Evolutionary conservation across 495 filamentous ascomycete species (phyloP).

Genomic region (Terfezia claveryi): DNA sequence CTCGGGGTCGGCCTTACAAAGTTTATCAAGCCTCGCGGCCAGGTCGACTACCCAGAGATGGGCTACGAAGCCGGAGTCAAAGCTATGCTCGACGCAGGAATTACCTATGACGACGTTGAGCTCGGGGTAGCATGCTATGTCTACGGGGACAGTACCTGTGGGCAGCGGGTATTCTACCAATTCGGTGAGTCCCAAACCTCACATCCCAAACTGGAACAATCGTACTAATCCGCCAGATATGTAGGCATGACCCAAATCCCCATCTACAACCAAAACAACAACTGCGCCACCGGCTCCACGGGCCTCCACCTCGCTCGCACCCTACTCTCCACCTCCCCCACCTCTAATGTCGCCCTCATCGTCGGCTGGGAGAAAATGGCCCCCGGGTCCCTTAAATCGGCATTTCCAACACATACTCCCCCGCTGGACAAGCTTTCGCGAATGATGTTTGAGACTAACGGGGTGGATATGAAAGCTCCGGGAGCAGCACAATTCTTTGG

Average conservation of each 20-base stretch:
- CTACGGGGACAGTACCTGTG: conserved; percentile 86
- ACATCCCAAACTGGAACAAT: neutral
- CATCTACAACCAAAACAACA: conserved; percentile 96
- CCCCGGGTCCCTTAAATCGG: conserved; percentile 56
- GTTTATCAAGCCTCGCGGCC: conserved; percentile 92
- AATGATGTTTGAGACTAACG: conserved; percentile 69
- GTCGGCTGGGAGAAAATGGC: conserved; percentile 98
- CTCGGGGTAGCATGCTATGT: conserved; percentile 94
- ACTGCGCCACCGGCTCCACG: conserved; percentile 83
- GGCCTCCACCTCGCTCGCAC: conserved; percentile 67
- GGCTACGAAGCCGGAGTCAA: conserved; percentile 92
- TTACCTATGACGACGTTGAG: conserved; percentile 93
- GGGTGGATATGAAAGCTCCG: conserved; percentile 49
- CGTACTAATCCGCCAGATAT: neutral
- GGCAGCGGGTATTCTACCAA: conserved; percentile 96
- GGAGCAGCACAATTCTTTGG: conserved; percentile 86
- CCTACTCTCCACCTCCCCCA: conserved; percentile 48
- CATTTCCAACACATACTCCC: conserved; percentile 59
- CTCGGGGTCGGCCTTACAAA: conserved; percentile 96
- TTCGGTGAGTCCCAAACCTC: conserved; percentile 37
- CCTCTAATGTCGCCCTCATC: conserved; percentile 67
- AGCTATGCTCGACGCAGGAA: conserved; percentile 81
- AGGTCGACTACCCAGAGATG: conserved; percentile 71
- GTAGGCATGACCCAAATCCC: conserved; percentile 65
- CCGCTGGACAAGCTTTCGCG: conserved; percentile 46